Evolutionary conservation across 2,329 filamentous ascomycete genomes (phyloP).

Genomic region (Ceratocystis cacaofunesta): DNA sequence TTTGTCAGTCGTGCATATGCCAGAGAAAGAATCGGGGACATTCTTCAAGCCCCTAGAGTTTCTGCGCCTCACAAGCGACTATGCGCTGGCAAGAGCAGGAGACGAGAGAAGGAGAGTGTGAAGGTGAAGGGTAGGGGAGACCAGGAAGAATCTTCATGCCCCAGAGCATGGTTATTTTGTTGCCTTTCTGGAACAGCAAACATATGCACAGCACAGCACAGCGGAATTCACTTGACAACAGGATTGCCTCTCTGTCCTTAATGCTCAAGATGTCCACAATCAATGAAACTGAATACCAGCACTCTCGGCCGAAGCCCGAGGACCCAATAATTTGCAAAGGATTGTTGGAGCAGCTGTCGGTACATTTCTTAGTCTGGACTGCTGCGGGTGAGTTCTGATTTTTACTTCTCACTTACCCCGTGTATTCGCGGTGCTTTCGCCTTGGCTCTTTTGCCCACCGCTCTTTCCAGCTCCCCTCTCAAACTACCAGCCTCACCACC

Average conservation of each 20-base stretch:
- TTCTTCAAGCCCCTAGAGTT: neutral
- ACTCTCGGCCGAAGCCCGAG: neutral
- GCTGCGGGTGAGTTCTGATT: too few relatives aligned
- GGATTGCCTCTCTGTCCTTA: neutral
- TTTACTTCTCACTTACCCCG: neutral
- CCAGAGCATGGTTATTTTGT: neutral
- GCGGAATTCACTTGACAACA: neutral
- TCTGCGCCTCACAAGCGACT: neutral
- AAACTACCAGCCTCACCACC: neutral
- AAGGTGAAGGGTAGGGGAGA: too few relatives aligned
- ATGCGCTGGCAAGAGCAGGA: neutral
- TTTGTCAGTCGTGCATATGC: neutral
- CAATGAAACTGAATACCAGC: neutral
- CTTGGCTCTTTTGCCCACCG: neutral
- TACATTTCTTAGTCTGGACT: neutral
- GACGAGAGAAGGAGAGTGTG: too few relatives aligned
- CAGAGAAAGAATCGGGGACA: neutral
- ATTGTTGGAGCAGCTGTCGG: neutral
- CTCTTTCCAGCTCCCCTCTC: neutral
- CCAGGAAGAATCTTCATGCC: conserved; percentile 2
- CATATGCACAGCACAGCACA: neutral
- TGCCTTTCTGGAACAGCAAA: neutral
- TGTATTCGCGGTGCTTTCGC: neutral
- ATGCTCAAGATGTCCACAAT: neutral
- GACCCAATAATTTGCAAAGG: neutral